A percentile compares a stretch with the other conserved stretches of the same genome.
Conservation (phyloP, 2,329 filamentous ascomycete genomes). For the Xylariaceae sp. region DNA sequence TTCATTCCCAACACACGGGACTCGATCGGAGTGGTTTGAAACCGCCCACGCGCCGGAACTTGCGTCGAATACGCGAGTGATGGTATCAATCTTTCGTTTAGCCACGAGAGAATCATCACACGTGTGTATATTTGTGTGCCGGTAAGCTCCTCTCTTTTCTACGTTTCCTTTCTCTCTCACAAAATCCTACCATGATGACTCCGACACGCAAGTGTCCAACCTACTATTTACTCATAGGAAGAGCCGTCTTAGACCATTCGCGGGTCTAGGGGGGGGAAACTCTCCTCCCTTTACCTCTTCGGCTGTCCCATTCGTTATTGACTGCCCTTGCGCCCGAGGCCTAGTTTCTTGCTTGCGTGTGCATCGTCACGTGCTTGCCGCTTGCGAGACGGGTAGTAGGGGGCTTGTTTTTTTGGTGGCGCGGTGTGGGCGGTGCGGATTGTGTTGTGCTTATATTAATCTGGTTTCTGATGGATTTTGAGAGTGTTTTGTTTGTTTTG, state of each 20-base stretch:
- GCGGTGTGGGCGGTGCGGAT: constrained; percentile 31
- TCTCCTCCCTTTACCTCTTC: constrained; percentile 1
- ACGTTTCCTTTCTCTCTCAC: constrained; percentile 2
- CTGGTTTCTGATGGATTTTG: constrained; percentile 21
- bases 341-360: constrained; percentile 29
- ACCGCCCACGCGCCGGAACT: too few relatives aligned
- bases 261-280: constrained; percentile 11
- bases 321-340: constrained; percentile 13
- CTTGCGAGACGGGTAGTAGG: constrained; percentile 22
- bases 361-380: constrained; percentile 35
- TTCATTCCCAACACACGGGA: not conserved
- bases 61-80: too few relatives aligned
- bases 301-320: constrained; percentile 23
- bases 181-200: constrained; percentile 29
- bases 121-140: too few relatives aligned
- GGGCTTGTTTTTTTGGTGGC: constrained; percentile 7
- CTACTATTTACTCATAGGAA: constrained; percentile 31
- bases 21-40: too few relatives aligned
- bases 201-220: constrained; percentile 34
- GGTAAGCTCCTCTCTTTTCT: not conserved
- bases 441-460: constrained; percentile 32
- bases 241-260: constrained; percentile 35
- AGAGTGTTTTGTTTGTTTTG: constrained; percentile 1
- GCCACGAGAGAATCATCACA: too few relatives aligned
- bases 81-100: too few relatives aligned